phyloP scores from a whole-genome alignment of 371 early-diverging fungal genomes.

The Mucor sp. region DNA sequence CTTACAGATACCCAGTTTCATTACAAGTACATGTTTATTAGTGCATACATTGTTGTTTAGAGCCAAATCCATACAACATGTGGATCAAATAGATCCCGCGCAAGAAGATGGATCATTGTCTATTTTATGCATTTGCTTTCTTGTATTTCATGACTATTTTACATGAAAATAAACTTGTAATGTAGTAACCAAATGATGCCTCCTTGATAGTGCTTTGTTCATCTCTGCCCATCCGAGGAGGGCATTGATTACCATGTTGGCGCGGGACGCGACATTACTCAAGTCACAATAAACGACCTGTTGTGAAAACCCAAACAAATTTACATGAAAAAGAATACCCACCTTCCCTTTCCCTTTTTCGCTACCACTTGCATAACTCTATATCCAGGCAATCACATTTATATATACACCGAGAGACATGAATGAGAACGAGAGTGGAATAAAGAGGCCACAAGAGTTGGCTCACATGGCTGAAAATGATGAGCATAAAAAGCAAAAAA shows the following conservation, averaged over 20 bases:
- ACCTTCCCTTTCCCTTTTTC: not conserved
- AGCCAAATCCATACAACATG: too few relatives aligned
- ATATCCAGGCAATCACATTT: not conserved
- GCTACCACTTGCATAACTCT: not conserved
- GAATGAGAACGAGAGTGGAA: constrained; percentile 16
- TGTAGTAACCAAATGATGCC: too few relatives aligned
- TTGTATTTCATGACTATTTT: too few relatives aligned
- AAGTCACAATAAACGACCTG: not conserved
- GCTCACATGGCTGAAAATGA: not conserved
- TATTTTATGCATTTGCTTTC: too few relatives aligned
- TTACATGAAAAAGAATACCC: not conserved
- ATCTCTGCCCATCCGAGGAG: too few relatives aligned
- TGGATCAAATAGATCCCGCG: too few relatives aligned
- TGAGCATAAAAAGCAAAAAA: constrained; percentile 14
- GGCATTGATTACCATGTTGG: not conserved
- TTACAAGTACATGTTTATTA: too few relatives aligned
- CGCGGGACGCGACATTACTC: not conserved
- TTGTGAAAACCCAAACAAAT: not conserved
- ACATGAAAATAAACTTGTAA: too few relatives aligned
- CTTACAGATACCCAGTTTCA: too few relatives aligned
- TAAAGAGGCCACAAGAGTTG: constrained; percentile 8
- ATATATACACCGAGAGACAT: not conserved
- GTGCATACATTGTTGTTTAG: too few relatives aligned
- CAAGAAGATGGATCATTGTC: too few relatives aligned
- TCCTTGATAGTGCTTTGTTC: too few relatives aligned